Base-by-base conservation (phyloP, 1,284 basidiomycete species). In the Malassezia equina region DNA sequence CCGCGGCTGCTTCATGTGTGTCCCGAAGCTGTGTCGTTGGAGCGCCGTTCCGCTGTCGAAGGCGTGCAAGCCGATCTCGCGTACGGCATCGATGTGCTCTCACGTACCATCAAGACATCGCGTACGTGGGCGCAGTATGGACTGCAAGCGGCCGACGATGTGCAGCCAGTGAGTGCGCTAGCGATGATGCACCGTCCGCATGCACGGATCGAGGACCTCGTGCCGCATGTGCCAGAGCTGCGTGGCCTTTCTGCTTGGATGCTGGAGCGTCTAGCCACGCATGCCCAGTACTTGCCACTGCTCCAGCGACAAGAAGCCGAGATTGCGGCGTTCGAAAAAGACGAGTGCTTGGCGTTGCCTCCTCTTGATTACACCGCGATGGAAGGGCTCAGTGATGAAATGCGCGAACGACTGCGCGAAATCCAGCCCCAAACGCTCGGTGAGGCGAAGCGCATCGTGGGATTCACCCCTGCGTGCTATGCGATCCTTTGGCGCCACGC, bases 301-400 rank as follows among this genome's bases (percentile, higher is more conserved):
- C 77, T 88, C 1, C 70, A 74, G 29, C 80, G 87, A 4, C 87
- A 90, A 76, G 79, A 80, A 56, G 81, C 84, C 6, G 86, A 88
- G 66, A 75, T 90, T n/a, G 79, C 80, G n/a, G 77, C 80, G 7
- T 90, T 90, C 75, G 77, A 82, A 66, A 79, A 83, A 51, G 88
- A 90, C 52, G 86, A 90, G 67, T 78, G 79, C n/a, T 78, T 89
- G 13, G 49, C 79, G 15, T 79, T 91, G 12, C 82, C 86, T 64
- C 80, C 83, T 0, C 79, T 89, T 72, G 82, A 90, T 69, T 91
- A 88, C 67, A 67, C 75, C 2, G 53, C 71, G 4, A 78, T 91
- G 0, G 76, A 78, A 1, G 86, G 86, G 0, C 75, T 91, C 56
- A 88, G 86, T 63, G 80, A 80, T 17, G 88, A 90, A 70, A 82